phyloP scores from a whole-genome alignment of 2,329 filamentous ascomycete genomes.

The Penicillium sp. region DNA sequence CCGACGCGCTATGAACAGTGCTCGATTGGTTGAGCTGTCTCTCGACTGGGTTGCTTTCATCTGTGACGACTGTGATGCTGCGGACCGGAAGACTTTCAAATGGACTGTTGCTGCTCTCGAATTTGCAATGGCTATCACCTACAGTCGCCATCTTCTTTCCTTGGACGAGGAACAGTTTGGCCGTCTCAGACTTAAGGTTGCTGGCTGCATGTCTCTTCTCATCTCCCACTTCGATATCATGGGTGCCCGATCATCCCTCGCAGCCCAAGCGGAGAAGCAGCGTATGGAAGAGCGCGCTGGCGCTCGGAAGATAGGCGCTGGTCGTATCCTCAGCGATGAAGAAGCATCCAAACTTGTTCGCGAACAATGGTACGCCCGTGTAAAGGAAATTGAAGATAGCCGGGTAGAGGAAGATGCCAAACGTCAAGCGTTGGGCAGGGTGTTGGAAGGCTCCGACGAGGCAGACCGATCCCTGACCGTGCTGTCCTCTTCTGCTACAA shows the following conservation, averaged over 20 bases:
- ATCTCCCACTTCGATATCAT: constrained; percentile 99
- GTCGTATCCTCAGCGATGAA: constrained; percentile 69
- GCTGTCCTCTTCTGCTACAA: constrained; percentile 87
- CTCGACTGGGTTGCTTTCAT: constrained; percentile 98
- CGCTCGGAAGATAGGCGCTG: constrained; percentile 71
- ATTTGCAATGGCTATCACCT: constrained; percentile 95
- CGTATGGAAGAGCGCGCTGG: constrained; percentile 75
- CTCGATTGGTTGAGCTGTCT: constrained; percentile 86
- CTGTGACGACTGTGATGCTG: constrained; percentile 90
- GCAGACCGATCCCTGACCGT: constrained; percentile 92
- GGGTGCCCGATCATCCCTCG: constrained; percentile 87
- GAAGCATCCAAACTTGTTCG: constrained; percentile 71
- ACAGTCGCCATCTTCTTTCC: constrained; percentile 85
- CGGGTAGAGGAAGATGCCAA: constrained; percentile 77
- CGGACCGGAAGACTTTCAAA: constrained; percentile 90
- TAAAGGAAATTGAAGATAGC: constrained; percentile 70
- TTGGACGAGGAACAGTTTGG: constrained; percentile 85
- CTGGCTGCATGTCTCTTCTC: constrained; percentile 92
- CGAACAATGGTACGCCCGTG: constrained; percentile 66
- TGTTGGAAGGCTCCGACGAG: constrained; percentile 91
- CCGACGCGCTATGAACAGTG: constrained; percentile 90
- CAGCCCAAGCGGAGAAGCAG: constrained; percentile 89
- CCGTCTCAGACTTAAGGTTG: constrained; percentile 77
- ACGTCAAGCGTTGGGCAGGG: constrained; percentile 78
- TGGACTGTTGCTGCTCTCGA: constrained; percentile 95